Evolutionary conservation across 1,284 basidiomycete genomes (phyloP), one percentile per base, ranked within the genome.

Genomic region (Malassezia dermatis): DNA sequence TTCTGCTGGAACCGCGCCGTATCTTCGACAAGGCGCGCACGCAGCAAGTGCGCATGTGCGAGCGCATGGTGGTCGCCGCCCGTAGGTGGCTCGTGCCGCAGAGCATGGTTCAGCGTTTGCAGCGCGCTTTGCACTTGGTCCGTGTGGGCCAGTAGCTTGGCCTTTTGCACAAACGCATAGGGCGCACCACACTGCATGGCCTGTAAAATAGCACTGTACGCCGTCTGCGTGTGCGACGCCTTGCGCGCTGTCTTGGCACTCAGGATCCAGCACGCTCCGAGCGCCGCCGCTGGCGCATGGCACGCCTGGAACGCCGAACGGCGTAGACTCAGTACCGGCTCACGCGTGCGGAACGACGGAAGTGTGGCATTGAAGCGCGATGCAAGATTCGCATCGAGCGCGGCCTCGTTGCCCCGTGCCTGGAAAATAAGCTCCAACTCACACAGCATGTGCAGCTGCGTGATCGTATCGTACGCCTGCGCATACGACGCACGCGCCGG

Each of bases 211-310:
- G 94, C 91, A 67, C 88, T 95, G 73, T 98, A 99, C 2, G 94
- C 90, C 0, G 93, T 95, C 77, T 98, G 94, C 78, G 83, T 85
- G 75, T 98, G 93, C 0, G 88, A 86, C 0, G 90, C 88, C 71
- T 94, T 95, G 47, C 94, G 81, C 12, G 94, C 93, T 57, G 91
- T 90, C 73, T 94, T 96, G 15, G 91, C 86, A 53, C 88, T 95
- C 17, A 83, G 80, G 13, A 98, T 81, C 94, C 94, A 99, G 19
- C 52, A 60, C 27, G 50, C 45, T 4, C 56, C 64, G 73, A 12
- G 80, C 76, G 24, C 78, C 66, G 59, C 85, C 2, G 47, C 57
- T 8, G 64, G 49, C 19, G 66, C 59, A 13, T 35, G 35, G 79
- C 80, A 39, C 89, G 76, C 23, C 7, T 82, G 79, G 70, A 94